Conservation (phyloP, 345 rosid genomes). For the Kernera saxatilis region DNA sequence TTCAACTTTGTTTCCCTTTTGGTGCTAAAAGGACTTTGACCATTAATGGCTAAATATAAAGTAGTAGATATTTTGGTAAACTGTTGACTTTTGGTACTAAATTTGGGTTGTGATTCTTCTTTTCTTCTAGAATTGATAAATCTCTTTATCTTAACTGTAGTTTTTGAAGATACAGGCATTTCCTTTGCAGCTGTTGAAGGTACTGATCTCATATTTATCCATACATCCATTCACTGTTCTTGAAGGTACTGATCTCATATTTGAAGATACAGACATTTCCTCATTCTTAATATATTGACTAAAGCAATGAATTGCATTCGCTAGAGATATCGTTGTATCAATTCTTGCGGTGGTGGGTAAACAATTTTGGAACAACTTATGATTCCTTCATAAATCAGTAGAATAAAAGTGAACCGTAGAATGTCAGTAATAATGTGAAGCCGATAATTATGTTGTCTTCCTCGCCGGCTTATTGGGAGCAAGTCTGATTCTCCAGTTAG, state of each 20-base stretch:
- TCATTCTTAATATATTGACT: neutral
- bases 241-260: conserved; percentile 44
- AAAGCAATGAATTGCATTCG: neutral
- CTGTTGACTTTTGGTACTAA: neutral
- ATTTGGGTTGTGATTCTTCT: neutral
- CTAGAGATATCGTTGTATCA: neutral
- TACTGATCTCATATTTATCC: conserved; percentile 24
- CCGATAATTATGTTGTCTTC: neutral
- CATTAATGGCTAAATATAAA: neutral
- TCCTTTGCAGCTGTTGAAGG: conserved; percentile 92
- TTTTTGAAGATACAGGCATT: conserved; percentile 74
- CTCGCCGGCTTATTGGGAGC: neutral
- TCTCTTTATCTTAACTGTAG: conserved; percentile 40
- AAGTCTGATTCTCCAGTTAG: neutral
- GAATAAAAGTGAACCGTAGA: neutral
- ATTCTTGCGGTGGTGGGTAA: neutral
- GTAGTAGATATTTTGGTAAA: conserved; percentile 2
- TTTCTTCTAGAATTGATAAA: neutral
- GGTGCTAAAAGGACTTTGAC: neutral
- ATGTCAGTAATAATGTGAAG: neutral
- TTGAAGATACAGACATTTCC: neutral
- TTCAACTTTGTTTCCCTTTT: conserved; percentile 9
- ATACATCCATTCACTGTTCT: neutral
- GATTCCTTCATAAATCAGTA: neutral
- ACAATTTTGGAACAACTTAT: too few species aligned